Percentiles rank a stretch among this genome's conserved stretches.
Evolutionary conservation across 2,329 filamentous ascomycete species (phyloP).

Genomic region (Aspergillus hiratsukae): DNA sequence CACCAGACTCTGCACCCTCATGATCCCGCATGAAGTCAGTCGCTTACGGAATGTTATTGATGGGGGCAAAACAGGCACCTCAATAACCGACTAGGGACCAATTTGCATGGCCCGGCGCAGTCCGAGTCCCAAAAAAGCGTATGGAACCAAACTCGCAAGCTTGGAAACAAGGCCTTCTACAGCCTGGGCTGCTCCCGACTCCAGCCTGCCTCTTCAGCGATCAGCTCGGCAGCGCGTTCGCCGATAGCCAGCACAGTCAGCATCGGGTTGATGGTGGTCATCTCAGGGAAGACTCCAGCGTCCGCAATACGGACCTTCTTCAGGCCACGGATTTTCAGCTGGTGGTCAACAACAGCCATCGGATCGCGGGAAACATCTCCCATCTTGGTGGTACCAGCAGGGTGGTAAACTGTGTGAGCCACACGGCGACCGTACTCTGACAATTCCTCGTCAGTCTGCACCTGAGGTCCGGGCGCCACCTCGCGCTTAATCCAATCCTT

Average conservation of each 20-base stretch:
- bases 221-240: slow-evolving; percentile 78
- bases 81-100: background rate
- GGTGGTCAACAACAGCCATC: slow-evolving; percentile 73
- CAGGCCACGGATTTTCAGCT: slow-evolving; percentile 68
- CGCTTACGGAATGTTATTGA: background rate
- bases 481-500: slow-evolving; percentile 78
- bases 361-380: slow-evolving; percentile 65
- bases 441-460: slow-evolving; percentile 74
- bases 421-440: slow-evolving; percentile 75
- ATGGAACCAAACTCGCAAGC: slow-evolving; percentile 13
- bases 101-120: background rate
- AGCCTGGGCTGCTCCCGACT: slow-evolving; percentile 53
- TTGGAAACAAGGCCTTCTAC: slow-evolving; percentile 29
- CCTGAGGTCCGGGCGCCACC: slow-evolving; percentile 68
- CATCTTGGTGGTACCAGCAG: slow-evolving; percentile 87
- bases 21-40: background rate
- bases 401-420: slow-evolving; percentile 88
- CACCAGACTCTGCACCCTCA: background rate
- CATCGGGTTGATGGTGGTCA: slow-evolving; percentile 86
- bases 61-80: background rate
- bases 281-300: slow-evolving; percentile 82
- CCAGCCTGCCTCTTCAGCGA: slow-evolving; percentile 69
- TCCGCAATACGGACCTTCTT: slow-evolving; percentile 75
- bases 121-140: slow-evolving; percentile 2
- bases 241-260: slow-evolving; percentile 79